Conservation (phyloP, 1,284 basidiomycete species). For the Laetiporus sulphureus region DNA sequence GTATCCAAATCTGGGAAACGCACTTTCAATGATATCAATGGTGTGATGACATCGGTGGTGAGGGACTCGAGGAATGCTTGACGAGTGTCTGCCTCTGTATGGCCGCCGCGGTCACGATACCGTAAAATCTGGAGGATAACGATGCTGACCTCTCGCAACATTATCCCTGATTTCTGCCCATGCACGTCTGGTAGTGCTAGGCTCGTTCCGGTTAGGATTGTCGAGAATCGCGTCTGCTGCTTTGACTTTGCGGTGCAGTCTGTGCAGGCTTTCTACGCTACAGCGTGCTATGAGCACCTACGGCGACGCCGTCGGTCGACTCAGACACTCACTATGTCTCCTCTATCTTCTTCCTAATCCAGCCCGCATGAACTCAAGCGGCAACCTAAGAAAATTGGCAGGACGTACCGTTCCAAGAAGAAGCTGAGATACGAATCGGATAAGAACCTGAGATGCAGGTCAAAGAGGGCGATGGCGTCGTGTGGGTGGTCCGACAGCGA, state of each 20-base stretch:
- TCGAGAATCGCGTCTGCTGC: constrained; percentile 61
- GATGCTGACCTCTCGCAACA: constrained; percentile 65
- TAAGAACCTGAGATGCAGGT: constrained; percentile 60
- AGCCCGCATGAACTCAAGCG: constrained; percentile 8
- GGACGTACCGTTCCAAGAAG: constrained; percentile 75
- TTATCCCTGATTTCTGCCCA: constrained; percentile 84
- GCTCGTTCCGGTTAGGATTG: constrained; percentile 44
- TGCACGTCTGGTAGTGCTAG: constrained; percentile 53
- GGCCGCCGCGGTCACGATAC: no score
- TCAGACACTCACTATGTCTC: constrained; percentile 62
- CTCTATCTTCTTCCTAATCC: constrained; percentile 69
- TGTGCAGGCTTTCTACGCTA: constrained; percentile 67
- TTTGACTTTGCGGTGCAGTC: constrained; percentile 64
- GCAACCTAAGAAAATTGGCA: constrained; percentile 11
- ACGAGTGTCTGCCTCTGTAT: constrained; percentile 72
- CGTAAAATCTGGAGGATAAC: no score
- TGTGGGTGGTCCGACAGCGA: constrained; percentile 16
- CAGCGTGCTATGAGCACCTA: constrained; percentile 3
- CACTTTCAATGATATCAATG: constrained; percentile 64
- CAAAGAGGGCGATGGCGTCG: constrained; percentile 66
- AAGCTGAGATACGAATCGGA: constrained; percentile 75
- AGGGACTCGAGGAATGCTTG: constrained; percentile 71
- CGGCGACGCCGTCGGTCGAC: background rate
- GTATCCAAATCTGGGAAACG: constrained; percentile 9
- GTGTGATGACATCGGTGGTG: constrained; percentile 64